A percentile compares a stretch with the other conserved stretches of the same genome.
These are phyloP conservation scores for Trichoderma gamsii DNA, from an alignment of 495 filamentous ascomycete genomes.

Conservation along the genomic window DNA sequence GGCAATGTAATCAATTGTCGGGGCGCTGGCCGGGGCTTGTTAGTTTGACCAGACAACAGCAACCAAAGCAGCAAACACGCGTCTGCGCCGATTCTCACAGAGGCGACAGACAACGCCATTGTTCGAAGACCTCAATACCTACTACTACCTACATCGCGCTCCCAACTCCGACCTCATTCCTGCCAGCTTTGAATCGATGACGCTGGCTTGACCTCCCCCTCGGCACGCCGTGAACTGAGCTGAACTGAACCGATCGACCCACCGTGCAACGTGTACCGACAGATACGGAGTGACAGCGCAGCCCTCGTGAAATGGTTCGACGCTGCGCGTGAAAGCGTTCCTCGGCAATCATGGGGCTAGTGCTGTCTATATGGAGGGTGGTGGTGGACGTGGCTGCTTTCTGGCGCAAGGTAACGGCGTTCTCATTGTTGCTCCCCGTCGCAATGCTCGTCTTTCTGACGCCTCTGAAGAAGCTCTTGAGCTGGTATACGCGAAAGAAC, in stretches of 20 bases:
- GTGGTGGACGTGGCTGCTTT: conserved; percentile 57
- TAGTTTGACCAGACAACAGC: background rate
- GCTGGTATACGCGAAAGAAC: conserved; percentile 50
- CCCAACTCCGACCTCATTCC: background rate
- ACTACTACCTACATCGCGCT: background rate
- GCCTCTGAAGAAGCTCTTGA: conserved; percentile 43
- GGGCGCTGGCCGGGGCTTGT: background rate
- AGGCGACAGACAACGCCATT: background rate
- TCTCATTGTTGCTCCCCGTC: conserved; percentile 8
- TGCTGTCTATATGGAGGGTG: conserved; percentile 48
- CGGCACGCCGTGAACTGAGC: conserved; percentile 2
- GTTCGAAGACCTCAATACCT: background rate
- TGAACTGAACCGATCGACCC: background rate
- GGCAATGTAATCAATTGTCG: background rate
- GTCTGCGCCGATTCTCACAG: background rate
- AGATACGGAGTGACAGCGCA: background rate
- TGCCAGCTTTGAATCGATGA: background rate
- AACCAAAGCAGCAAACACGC: background rate
- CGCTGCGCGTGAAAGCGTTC: background rate
- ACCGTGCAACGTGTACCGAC: conserved; percentile 2
- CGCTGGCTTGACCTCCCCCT: background rate
- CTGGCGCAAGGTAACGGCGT: conserved; percentile 54
- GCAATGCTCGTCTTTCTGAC: conserved; percentile 17
- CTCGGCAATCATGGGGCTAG: conserved; percentile 21
- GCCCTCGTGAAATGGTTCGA: background rate